Evolutionary conservation across 768 basidiomycete species (phyloP).

Genomic region (Phylloporus sp.): DNA sequence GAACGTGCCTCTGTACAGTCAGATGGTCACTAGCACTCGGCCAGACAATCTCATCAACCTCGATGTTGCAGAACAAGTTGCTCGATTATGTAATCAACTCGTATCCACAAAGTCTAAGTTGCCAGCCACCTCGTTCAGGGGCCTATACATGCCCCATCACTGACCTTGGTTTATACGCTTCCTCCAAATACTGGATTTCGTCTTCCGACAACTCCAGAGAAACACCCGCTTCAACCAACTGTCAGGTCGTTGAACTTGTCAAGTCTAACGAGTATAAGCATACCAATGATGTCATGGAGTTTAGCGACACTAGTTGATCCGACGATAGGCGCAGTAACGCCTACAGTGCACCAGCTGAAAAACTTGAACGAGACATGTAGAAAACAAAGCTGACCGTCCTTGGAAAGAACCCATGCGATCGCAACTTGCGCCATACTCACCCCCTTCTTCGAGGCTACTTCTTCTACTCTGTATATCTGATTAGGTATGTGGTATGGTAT

Average conservation of each 20-base stretch:
- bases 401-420: slow-evolving; percentile 36
- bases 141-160: slow-evolving; percentile 36
- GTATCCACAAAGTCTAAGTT: not conserved
- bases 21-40: not conserved
- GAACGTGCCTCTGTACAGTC: slow-evolving; percentile 4
- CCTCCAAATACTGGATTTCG: slow-evolving; percentile 45
- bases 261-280: slow-evolving; percentile 1
- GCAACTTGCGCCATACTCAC: slow-evolving; percentile 43
- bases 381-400: slow-evolving; percentile 22
- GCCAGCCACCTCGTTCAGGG: not conserved
- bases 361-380: not conserved
- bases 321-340: slow-evolving; percentile 42
- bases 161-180: slow-evolving; percentile 40
- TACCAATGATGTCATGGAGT: slow-evolving; percentile 39
- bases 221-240: slow-evolving; percentile 25
- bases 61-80: not conserved
- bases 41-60: slow-evolving; percentile 12
- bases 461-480: slow-evolving; percentile 33
- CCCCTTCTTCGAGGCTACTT: slow-evolving; percentile 35
- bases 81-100: slow-evolving; percentile 16
- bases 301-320: slow-evolving; percentile 41
- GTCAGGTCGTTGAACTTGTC: slow-evolving; percentile 5
- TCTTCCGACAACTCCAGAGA: slow-evolving; percentile 44
- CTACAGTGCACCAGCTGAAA: slow-evolving; percentile 8
- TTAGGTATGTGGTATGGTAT: not conserved